Percentiles rank a stretch among this genome's conserved stretches.
These are phyloP conservation scores for Amanita fuliginea DNA, from an alignment of 768 basidiomycete genomes.

Conservation along the genomic window DNA sequence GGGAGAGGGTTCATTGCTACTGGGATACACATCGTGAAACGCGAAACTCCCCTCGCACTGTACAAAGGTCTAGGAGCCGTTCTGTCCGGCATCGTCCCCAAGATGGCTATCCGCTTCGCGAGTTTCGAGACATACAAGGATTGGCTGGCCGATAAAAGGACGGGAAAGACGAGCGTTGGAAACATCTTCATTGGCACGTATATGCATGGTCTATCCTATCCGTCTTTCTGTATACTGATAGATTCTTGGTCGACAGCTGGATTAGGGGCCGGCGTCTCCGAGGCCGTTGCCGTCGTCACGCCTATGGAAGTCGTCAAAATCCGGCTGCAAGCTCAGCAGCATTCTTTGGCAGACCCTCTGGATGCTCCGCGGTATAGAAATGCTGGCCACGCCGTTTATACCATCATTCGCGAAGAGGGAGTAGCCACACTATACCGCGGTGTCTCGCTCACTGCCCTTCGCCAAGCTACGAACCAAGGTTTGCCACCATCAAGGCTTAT, in stretches of 20 bases:
- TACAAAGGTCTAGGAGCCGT: conserved; percentile 99
- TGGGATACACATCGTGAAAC: conserved; percentile 72
- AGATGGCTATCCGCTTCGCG: conserved; percentile 99
- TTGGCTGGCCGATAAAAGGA: conserved; percentile 61
- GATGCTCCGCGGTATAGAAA: conserved; percentile 92
- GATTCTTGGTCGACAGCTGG: conserved; percentile 49
- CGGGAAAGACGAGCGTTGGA: conserved; percentile 71
- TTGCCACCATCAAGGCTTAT: no score
- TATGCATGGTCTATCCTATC: background rate
- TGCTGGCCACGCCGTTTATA: conserved; percentile 93
- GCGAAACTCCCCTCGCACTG: conserved; percentile 90
- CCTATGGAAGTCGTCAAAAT: conserved; percentile 99
- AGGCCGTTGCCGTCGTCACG: conserved; percentile 89
- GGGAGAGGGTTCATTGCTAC: conserved; percentile 89
- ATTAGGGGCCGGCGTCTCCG: conserved; percentile 89
- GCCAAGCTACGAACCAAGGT: conserved; percentile 99
- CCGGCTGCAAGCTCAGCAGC: conserved; percentile 92
- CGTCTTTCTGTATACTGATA: background rate
- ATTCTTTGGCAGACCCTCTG: conserved; percentile 92
- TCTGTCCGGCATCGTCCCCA: conserved; percentile 92
- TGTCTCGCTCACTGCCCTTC: conserved; percentile 82
- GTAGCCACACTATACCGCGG: conserved; percentile 79
- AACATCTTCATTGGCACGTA: conserved; percentile 77
- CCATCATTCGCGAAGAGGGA: conserved; percentile 91
- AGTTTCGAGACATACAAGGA: conserved; percentile 94